Conservation (phyloP, 2,329 filamentous ascomycete species). For the Exophiala alcalophila region DNA sequence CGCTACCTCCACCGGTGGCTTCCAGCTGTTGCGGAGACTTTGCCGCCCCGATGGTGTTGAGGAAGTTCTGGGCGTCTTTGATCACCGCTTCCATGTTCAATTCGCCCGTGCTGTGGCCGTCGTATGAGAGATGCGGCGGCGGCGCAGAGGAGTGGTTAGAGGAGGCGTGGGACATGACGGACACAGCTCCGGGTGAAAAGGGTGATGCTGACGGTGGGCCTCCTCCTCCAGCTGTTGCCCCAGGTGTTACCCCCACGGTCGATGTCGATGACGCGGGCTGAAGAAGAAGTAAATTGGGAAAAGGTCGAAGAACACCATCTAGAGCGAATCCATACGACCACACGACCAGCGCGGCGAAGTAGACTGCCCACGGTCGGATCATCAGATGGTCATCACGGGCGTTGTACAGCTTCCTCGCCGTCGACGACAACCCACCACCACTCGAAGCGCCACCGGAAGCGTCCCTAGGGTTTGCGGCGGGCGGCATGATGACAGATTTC, state of each 20-base stretch:
- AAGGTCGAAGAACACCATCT: slow-evolving; percentile 67
- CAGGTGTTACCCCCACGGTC: no score
- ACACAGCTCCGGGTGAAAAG: slow-evolving; percentile 13
- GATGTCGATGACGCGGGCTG: slow-evolving; percentile 18
- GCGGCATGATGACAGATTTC: slow-evolving; percentile 58
- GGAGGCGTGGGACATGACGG: slow-evolving; percentile 17
- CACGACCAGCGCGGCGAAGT: slow-evolving; percentile 85
- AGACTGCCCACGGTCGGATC: slow-evolving; percentile 93
- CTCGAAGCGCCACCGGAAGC: no score
- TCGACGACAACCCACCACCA: slow-evolving; percentile 32
- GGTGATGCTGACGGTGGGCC: no score
- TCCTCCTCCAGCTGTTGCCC: no score
- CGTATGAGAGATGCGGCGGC: slow-evolving; percentile 21
- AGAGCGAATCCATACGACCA: slow-evolving; percentile 92
- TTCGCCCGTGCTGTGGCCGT: slow-evolving; percentile 20
- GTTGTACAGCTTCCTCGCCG: slow-evolving; percentile 63
- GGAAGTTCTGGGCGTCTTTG: slow-evolving; percentile 73
- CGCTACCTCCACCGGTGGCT: slow-evolving; percentile 63
- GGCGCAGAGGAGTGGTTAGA: slow-evolving; percentile 21
- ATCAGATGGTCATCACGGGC: slow-evolving; percentile 84
- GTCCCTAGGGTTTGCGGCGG: no score
- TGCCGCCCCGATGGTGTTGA: slow-evolving; percentile 70
- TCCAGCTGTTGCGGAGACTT: slow-evolving; percentile 73
- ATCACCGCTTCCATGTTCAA: slow-evolving; percentile 57
- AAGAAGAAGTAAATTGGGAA: slow-evolving; percentile 31